These are phyloP conservation scores for Candida lessepsii DNA, from an alignment of 805 yeast genomes.

Conservation along the genomic window DNA sequence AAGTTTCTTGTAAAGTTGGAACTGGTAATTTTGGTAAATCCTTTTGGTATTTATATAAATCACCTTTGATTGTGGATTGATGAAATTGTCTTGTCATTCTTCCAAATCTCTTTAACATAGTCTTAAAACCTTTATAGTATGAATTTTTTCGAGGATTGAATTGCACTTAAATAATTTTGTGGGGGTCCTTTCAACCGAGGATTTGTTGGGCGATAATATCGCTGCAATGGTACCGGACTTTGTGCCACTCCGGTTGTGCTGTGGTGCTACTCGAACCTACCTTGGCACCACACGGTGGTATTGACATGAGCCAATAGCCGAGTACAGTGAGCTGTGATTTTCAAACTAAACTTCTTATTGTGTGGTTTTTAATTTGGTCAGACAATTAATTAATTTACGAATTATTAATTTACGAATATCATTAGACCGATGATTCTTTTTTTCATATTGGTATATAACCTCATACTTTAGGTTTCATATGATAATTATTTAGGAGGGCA, in stretches of 20 bases:
- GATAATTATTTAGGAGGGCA: too few relatives aligned
- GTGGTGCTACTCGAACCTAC: background rate
- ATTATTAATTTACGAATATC: too few relatives aligned
- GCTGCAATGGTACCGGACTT: background rate
- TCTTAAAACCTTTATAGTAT: background rate
- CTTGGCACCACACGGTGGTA: too few relatives aligned
- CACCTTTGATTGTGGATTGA: conserved; percentile 49
- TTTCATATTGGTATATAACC: too few relatives aligned
- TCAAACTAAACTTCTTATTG: too few relatives aligned
- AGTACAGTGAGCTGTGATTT: too few relatives aligned
- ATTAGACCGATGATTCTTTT: too few relatives aligned
- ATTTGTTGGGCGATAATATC: conserved; percentile 2
- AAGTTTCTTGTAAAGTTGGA: conserved; percentile 73
- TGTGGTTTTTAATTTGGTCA: too few relatives aligned
- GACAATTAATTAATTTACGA: too few relatives aligned
- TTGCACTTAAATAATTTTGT: conserved; percentile 6
- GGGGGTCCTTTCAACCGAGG: conserved; percentile 13
- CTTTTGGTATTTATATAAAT: conserved; percentile 68
- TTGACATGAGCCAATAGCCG: too few relatives aligned
- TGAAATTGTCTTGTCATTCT: conserved; percentile 21
- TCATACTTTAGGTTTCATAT: too few relatives aligned
- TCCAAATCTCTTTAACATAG: conserved; percentile 11
- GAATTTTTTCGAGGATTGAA: background rate
- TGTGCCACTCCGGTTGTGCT: background rate
- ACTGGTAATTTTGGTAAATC: conserved; percentile 84